Evolutionary conservation across 495 filamentous ascomycete species (phyloP).

Genomic region (Cercophora samala): DNA sequence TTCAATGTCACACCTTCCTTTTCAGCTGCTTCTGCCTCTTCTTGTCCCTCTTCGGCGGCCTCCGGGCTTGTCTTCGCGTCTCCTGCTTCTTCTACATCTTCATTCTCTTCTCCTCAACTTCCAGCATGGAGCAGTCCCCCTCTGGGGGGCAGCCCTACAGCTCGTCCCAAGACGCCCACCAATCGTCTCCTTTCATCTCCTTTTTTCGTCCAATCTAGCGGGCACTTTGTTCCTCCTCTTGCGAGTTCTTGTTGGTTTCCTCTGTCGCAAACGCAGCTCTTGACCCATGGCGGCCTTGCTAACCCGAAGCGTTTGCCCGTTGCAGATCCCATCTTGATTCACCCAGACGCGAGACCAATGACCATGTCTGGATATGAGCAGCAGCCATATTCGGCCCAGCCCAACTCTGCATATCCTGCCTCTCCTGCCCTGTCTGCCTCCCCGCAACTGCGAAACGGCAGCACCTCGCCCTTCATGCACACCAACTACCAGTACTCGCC

Average conservation of each 20-base stretch:
- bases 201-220: conserved; percentile 57
- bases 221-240: conserved; percentile 59
- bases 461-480: conserved; percentile 45
- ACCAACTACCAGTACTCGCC: conserved; percentile 66
- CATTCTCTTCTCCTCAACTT: conserved; percentile 38
- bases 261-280: conserved; percentile 29
- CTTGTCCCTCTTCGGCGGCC: conserved; percentile 22
- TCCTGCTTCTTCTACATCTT: conserved; percentile 47
- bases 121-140: conserved; percentile 33
- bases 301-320: conserved; percentile 23
- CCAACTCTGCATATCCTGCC: conserved; percentile 40
- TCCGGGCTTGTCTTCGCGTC: conserved; percentile 48
- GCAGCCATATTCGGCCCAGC: conserved; percentile 38
- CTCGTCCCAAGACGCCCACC: conserved; percentile 24
- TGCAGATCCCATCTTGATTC: conserved; percentile 49
- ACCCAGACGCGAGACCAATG: conserved; percentile 48
- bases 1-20: conserved; percentile 26
- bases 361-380: conserved; percentile 43
- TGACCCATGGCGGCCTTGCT: conserved; percentile 27
- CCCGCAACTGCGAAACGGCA: conserved; percentile 44
- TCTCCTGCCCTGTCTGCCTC: conserved; percentile 48
- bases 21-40: conserved; percentile 21
- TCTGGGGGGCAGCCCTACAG: conserved; percentile 25
- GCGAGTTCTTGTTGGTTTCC: conserved; percentile 62
- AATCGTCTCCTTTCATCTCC: conserved; percentile 30